A percentile compares a stretch with the other conserved stretches of the same genome.
Conservation (phyloP, 768 basidiomycete genomes). For the Termitomyces sp. region DNA sequence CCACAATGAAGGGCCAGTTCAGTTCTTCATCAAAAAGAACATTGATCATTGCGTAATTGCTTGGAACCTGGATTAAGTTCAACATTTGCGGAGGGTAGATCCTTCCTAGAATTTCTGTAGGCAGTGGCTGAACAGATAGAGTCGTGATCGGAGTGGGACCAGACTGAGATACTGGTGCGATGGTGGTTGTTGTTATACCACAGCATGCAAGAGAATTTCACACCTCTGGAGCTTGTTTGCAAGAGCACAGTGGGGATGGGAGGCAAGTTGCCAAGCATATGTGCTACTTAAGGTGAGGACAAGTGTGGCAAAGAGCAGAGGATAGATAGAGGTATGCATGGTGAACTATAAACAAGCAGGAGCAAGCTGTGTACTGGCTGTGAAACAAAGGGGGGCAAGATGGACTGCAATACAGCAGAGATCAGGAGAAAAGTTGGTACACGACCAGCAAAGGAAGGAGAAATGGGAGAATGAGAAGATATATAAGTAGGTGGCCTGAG, state of each 20-base stretch:
- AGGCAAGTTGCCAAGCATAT: conserved; percentile 16
- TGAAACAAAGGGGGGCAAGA: conserved; percentile 10
- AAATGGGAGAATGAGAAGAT: conserved; percentile 2
- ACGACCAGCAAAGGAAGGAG: background rate
- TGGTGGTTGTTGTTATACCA: conserved; percentile 33
- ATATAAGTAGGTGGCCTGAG: too few species aligned
- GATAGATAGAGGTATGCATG: conserved; percentile 25
- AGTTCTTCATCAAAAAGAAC: conserved; percentile 55
- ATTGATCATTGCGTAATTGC: conserved; percentile 47
- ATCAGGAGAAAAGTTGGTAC: background rate
- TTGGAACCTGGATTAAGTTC: conserved; percentile 21
- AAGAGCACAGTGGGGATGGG: conserved; percentile 31
- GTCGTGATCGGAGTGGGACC: conserved; percentile 18
- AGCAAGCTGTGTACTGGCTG: conserved; percentile 10
- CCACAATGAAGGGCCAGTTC: conserved; percentile 67
- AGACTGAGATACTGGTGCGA: conserved; percentile 8
- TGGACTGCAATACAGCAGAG: conserved; percentile 1
- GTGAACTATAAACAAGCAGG: conserved; percentile 11
- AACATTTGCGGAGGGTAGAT: conserved; percentile 44
- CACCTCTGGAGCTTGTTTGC: conserved; percentile 13
- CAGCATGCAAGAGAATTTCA: background rate
- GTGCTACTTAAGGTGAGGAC: conserved; percentile 21
- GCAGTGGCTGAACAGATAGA: conserved; percentile 35
- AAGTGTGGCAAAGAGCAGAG: conserved; percentile 23
- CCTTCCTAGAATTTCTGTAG: conserved; percentile 50